Conservation (phyloP, 371 early-diverging fungal genomes). For the Coemansia sp. region DNA sequence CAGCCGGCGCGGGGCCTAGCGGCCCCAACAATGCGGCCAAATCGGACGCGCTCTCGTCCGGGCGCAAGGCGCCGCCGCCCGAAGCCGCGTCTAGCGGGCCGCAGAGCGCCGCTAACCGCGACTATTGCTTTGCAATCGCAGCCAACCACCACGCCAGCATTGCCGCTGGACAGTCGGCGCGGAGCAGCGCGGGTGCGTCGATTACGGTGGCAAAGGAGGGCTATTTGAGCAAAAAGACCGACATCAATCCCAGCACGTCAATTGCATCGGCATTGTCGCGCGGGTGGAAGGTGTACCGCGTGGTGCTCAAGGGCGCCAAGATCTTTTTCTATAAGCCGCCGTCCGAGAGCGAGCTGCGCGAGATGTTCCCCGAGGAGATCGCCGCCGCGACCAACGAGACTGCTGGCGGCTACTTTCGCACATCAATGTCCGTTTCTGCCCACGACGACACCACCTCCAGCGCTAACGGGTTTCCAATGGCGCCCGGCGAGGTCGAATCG, state of each 20-base stretch:
- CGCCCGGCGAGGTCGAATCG: conserved; percentile 58
- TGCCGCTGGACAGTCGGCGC: conserved; percentile 27
- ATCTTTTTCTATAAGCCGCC: conserved; percentile 77
- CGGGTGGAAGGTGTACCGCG: conserved; percentile 79
- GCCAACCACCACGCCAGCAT: conserved; percentile 8
- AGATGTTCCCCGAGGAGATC: conserved; percentile 57
- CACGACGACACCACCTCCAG: conserved; percentile 45
- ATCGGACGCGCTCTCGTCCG: conserved; percentile 4
- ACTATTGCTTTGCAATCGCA: conserved; percentile 48
- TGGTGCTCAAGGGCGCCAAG: conserved; percentile 76
- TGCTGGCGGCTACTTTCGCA: conserved; percentile 41
- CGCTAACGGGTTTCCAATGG: conserved; percentile 54
- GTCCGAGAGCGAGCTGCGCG: conserved; percentile 59
- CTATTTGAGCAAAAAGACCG: conserved; percentile 53
- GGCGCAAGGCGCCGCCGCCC: conserved; percentile 34
- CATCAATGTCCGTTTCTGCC: conserved; percentile 50
- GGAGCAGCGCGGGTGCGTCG: conserved; percentile 42
- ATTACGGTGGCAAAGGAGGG: conserved; percentile 47
- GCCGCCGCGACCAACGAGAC: conserved; percentile 49
- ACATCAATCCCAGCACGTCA: conserved; percentile 52
- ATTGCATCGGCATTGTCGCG: conserved; percentile 57
- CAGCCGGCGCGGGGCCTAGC: conserved; percentile 5
- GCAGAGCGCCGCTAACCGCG: conserved; percentile 17
- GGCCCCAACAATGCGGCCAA: conserved; percentile 7
- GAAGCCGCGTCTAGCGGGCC: neutral